Conservation (phyloP, 2,329 filamentous ascomycete genomes). For the Teratosphaeriaceae sp. region DNA sequence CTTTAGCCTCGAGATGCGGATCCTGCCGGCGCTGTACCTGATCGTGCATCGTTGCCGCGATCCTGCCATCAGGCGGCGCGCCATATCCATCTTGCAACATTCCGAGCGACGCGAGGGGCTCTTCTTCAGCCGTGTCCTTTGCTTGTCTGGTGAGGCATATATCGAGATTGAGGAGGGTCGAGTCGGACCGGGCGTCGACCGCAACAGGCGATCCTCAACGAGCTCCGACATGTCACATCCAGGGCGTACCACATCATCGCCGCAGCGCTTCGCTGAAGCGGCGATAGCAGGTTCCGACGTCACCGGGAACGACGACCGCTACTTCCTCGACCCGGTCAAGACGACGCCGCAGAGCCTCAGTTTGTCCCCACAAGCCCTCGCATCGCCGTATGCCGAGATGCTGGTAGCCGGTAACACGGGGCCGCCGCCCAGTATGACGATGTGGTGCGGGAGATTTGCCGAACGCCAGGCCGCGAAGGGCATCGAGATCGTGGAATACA, state of each 20-base stretch:
- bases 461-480: neutral
- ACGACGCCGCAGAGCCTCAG: neutral
- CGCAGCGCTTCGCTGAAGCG: neutral
- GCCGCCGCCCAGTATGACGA: conserved; percentile 1
- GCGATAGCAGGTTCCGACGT: neutral
- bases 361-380: neutral
- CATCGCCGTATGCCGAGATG: neutral
- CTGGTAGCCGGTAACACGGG: neutral
- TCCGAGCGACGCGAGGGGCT: neutral
- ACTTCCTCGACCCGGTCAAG: neutral
- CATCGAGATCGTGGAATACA: neutral
- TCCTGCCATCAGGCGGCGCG: neutral
- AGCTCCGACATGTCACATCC: no score
- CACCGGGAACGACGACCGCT: neutral
- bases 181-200: neutral
- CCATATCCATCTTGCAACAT: neutral
- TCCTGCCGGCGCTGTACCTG: conserved; percentile 2
- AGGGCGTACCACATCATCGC: neutral
- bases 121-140: neutral
- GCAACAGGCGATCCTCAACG: no score
- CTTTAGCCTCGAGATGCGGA: neutral
- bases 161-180: neutral
- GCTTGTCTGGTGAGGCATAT: neutral
- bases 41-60: neutral
- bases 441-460: neutral